These are phyloP conservation scores for Podila horticola DNA, from an alignment of 192 early-diverging fungal species.

Conservation along the genomic window DNA sequence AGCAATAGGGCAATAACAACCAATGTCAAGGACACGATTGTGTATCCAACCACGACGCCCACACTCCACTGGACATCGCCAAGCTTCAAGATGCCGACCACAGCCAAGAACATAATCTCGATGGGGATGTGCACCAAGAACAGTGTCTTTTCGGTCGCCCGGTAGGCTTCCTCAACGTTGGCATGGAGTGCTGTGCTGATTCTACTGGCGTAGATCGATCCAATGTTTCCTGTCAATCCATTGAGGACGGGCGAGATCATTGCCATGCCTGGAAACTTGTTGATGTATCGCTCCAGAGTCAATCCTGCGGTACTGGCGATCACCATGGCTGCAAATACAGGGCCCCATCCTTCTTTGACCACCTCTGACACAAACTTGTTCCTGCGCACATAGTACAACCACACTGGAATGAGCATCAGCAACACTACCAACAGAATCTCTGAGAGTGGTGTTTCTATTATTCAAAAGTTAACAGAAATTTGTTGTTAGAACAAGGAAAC, in stretches of 20 bases:
- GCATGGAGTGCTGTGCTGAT: constrained; percentile 80
- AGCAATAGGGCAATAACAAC: constrained; percentile 63
- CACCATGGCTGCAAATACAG: constrained; percentile 78
- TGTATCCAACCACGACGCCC: constrained; percentile 24
- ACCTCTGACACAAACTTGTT: constrained; percentile 76
- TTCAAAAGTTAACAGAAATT: no score
- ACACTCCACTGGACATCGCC: constrained; percentile 47
- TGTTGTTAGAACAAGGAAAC: no score
- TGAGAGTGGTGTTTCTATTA: constrained; percentile 55
- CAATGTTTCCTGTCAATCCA: constrained; percentile 80
- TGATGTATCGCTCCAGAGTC: constrained; percentile 73
- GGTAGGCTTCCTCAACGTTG: constrained; percentile 56
- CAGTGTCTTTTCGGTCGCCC: constrained; percentile 66
- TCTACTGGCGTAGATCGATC: constrained; percentile 80
- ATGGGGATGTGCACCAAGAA: constrained; percentile 78
- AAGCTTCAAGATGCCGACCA: constrained; percentile 28
- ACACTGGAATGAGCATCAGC: constrained; percentile 56
- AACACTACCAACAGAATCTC: constrained; percentile 52
- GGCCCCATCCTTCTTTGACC: constrained; percentile 77
- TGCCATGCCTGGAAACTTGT: constrained; percentile 71
- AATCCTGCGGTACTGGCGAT: constrained; percentile 78
- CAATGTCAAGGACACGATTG: constrained; percentile 20
- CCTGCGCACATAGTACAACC: constrained; percentile 58
- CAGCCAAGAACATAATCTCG: constrained; percentile 68
- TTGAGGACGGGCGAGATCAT: constrained; percentile 76